Base-by-base conservation (phyloP, 495 filamentous ascomycete species). In the Aspergillus biplanus region DNA sequence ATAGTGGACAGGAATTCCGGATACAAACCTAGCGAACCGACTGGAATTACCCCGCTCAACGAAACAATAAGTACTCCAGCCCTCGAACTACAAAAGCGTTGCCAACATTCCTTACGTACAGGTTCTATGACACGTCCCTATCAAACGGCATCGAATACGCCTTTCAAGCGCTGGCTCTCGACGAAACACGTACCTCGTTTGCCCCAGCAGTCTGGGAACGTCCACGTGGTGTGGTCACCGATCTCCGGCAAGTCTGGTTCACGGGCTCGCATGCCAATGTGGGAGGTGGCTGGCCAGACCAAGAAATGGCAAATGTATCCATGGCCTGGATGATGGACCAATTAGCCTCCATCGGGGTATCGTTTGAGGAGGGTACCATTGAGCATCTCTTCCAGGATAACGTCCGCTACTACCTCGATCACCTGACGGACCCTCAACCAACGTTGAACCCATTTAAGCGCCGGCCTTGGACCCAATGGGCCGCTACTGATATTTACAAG, bases 261-360 rank as follows among this genome's bases (percentile, higher is more conserved):
- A 1, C 46, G 11, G 46, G 46, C 11, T 49, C 46, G 7, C 46
- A 49, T 7, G 46, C 46, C 1, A 49, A 49, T n/a, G 4, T 49
- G 1, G 46, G 46, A 7, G 46, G 46, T n/a, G 46, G 46, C 18
- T 49, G 46, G 46, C 46, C 46, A 7, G 46, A 49, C n/a, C 46
- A 49, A 49, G 46, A 49, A 49, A 49, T 49, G 15, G 46, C 46
- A 13, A 49, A 49, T 49, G 46, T 49, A 1, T 49, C 46, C 46
- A 49, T 49, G 46, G 46, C 46, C 46, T 49, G 46, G 46, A 49
- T 49, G 46, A 49, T 49, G 46, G 46, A 49, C 46, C 46, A 49
- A 4, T n/a, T 49, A 16, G 46, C 46, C 46, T 49, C 46, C 9
- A 49, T 49, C 13, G 46, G 46, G 46, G 46, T 49, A n/a, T n/a